Conservation (phyloP, 148 eudicot species). For the Amaranthus cruentus region DNA sequence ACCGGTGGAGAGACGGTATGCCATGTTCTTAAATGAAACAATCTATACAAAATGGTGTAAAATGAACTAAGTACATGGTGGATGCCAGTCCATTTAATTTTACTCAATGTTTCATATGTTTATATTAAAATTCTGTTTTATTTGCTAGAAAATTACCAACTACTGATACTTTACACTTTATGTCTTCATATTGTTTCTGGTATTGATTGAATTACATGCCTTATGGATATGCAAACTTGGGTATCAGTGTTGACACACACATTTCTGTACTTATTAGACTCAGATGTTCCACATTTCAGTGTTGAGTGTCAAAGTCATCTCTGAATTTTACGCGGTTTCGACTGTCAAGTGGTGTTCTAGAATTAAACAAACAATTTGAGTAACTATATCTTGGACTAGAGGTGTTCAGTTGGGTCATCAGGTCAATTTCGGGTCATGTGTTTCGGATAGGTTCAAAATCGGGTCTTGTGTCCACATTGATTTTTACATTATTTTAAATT, state of each 20-base stretch:
- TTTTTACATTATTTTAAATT: too few relatives aligned
- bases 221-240: background rate
- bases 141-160: background rate
- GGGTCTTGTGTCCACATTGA: too few relatives aligned
- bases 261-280: background rate
- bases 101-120: background rate
- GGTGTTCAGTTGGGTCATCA: too few relatives aligned
- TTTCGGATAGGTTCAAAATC: too few relatives aligned
- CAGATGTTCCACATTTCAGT: background rate
- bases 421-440: too few relatives aligned
- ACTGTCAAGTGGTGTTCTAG: background rate
- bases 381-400: background rate
- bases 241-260: background rate
- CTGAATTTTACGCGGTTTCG: background rate
- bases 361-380: background rate
- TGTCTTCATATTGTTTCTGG: background rate
- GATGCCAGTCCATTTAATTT: background rate
- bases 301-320: background rate
- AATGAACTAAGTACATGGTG: background rate
- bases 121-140: background rate
- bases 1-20: slow-evolving; percentile 85
- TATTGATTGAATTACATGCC: background rate
- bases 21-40: background rate
- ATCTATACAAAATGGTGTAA: background rate
- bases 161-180: too few relatives aligned